Base-by-base conservation (phyloP, 805 yeast genomes). In the Alloascoidea africana region DNA sequence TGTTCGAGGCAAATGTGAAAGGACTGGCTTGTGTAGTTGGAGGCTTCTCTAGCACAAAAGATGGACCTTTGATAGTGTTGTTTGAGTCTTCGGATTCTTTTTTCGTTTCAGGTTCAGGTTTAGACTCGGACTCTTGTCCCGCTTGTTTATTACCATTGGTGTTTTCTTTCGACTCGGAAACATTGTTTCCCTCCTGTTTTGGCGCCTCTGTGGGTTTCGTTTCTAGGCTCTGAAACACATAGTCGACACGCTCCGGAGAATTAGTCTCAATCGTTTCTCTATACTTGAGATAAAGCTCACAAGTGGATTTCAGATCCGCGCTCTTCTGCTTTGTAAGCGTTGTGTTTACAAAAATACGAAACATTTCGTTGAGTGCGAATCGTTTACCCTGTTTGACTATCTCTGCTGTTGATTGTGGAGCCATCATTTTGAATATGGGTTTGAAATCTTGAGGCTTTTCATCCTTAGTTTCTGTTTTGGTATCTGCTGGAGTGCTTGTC, bases 51-150 rank as follows among this genome's bases (percentile, higher is more conserved):
- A 70, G 44, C 5, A 64, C 66, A 52, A 83, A 83, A 11, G 63
- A 56, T 15, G 94, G 93, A 1, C 93, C 93, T 53, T 81, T 71
- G 18, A 79, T 68, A 50, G 74, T 77, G 17, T 76, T 55, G 27
- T 74, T 81, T 15, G 74, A 73, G 23, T 74, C 82, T 34, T 70
- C 76, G 1, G 68, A 59, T 38, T 68, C 74, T 2, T 67, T 59
- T 2, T 48, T 47, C 27, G 33, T 45, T 17, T 46, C 51, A 8
- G 38, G 46, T 11, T 46, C 49, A 35, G 47, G 37, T n/a, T n/a
- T n/a, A n/a, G n/a, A n/a, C n/a, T n/a, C n/a, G n/a, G n/a, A n/a
- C n/a, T n/a, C n/a, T n/a, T n/a, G n/a, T 14, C 46, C 40, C 16
- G 39, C 43, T 16, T 42, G 42, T 16, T 35, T 18, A n/a, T n/a